Conservation (phyloP, 805 yeast species). For the Metschnikowia cubensis region DNA sequence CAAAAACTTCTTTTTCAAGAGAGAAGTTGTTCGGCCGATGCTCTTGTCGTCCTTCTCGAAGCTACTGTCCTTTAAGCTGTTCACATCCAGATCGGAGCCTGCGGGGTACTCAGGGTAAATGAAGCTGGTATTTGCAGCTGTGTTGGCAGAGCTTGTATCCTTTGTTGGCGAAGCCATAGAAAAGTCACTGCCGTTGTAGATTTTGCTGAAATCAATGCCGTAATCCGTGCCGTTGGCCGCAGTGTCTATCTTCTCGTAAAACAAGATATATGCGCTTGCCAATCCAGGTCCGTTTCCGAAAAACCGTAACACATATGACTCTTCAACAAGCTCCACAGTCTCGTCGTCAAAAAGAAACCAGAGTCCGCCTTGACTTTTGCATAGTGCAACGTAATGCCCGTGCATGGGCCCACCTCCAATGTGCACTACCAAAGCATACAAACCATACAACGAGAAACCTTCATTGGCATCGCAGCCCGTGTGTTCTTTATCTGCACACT, state of each 20-base stretch:
- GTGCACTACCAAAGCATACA: constrained; percentile 85
- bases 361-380: constrained; percentile 71
- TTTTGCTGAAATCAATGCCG: constrained; percentile 70
- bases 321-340: constrained; percentile 84
- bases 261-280: constrained; percentile 87
- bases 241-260: constrained; percentile 50
- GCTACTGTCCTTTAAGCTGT: not conserved
- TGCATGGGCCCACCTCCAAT: constrained; percentile 98
- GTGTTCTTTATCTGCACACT: not conserved
- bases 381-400: constrained; percentile 89
- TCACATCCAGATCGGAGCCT: constrained; percentile 1
- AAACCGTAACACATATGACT: constrained; percentile 74
- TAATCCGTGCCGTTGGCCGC: constrained; percentile 41
- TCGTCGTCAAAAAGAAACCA: constrained; percentile 97
- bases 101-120: constrained; percentile 1
- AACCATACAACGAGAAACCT: constrained; percentile 54
- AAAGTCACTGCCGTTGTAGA: constrained; percentile 52
- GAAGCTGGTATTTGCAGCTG: not conserved
- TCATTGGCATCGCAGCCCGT: not conserved
- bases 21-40: constrained; percentile 13
- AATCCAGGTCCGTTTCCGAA: constrained; percentile 85
- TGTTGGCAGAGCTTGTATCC: not conserved
- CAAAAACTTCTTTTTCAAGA: constrained; percentile 33
- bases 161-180: constrained; percentile 13
- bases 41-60: constrained; percentile 3